Conservation (phyloP, 805 yeast species). For the Myxozyma monticola region DNA sequence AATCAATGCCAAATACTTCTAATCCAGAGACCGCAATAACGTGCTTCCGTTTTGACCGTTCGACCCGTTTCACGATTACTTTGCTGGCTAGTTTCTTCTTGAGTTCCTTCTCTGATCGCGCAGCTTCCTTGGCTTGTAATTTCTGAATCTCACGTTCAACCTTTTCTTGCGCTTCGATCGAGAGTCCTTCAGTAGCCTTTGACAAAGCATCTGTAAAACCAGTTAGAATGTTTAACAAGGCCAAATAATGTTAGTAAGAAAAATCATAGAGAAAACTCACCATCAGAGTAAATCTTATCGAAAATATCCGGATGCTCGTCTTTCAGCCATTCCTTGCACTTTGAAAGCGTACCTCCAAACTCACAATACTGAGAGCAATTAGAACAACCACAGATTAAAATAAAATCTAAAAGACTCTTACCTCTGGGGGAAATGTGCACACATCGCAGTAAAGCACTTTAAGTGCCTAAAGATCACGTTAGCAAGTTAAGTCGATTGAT, state of each 20-base stretch:
- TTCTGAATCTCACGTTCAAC: constrained; percentile 79
- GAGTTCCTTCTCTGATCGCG: constrained; percentile 78
- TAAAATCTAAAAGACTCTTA: neutral
- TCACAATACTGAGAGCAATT: constrained; percentile 81
- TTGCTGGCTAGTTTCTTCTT: constrained; percentile 77
- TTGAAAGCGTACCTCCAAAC: constrained; percentile 74
- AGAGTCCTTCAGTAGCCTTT: constrained; percentile 48
- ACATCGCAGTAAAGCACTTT: constrained; percentile 31
- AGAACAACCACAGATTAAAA: neutral
- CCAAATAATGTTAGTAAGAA: neutral
- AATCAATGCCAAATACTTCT: constrained; percentile 83
- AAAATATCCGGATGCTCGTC: constrained; percentile 59
- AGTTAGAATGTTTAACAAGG: neutral
- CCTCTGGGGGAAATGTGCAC: constrained; percentile 34
- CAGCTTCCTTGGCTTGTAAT: constrained; percentile 64
- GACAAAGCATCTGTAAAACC: constrained; percentile 47
- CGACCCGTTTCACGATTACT: constrained; percentile 80
- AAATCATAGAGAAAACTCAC: constrained; percentile 16
- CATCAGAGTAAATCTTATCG: constrained; percentile 58
- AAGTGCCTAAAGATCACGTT: constrained; percentile 3
- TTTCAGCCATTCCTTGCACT: constrained; percentile 82
- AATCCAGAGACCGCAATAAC: constrained; percentile 83
- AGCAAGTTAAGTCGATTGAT: neutral
- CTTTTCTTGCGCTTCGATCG: constrained; percentile 77
- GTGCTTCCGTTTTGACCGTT: constrained; percentile 84